A percentile compares a stretch with the other conserved stretches of the same genome.
Conservation (phyloP, 495 filamentous ascomycete species). For the Penicillium desertorum region DNA sequence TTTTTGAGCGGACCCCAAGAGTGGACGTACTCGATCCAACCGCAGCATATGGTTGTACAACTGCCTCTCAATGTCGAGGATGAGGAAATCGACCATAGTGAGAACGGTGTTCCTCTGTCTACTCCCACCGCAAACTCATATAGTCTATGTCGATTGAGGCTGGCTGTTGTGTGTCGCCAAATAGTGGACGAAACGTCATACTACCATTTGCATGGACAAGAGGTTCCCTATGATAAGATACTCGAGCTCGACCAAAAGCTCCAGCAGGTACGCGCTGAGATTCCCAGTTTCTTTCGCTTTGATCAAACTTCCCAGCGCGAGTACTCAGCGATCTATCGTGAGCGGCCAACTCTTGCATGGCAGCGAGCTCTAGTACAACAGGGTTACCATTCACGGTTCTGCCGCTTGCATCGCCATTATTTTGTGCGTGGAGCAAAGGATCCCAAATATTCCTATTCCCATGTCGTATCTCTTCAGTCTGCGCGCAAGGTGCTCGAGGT, state of each 20-base stretch:
- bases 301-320: constrained; percentile 33
- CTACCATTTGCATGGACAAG: constrained; percentile 31
- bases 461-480: constrained; percentile 42
- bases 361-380: constrained; percentile 43
- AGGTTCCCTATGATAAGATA: constrained; percentile 40
- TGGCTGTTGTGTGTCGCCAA: constrained; percentile 43
- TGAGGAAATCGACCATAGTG: constrained; percentile 14
- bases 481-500: constrained; percentile 45
- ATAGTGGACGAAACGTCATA: constrained; percentile 39
- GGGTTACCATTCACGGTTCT: constrained; percentile 43
- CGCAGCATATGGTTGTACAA: constrained; percentile 44
- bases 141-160: constrained; percentile 39
- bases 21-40: constrained; percentile 47
- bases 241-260: constrained; percentile 38
- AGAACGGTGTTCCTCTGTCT: constrained; percentile 13
- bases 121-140: constrained; percentile 48
- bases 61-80: constrained; percentile 39
- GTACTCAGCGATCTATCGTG: constrained; percentile 35
- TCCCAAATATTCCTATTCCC: constrained; percentile 45
- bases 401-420: constrained; percentile 45
- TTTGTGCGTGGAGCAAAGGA: constrained; percentile 44
- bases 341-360: constrained; percentile 40
- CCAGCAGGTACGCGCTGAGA: constrained; percentile 24
- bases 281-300: constrained; percentile 39
- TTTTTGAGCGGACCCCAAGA: constrained; percentile 51